Percentiles rank a stretch among this genome's conserved stretches.
Conservation (phyloP, 345 rosid species). For the Streptanthus diversifolius region DNA sequence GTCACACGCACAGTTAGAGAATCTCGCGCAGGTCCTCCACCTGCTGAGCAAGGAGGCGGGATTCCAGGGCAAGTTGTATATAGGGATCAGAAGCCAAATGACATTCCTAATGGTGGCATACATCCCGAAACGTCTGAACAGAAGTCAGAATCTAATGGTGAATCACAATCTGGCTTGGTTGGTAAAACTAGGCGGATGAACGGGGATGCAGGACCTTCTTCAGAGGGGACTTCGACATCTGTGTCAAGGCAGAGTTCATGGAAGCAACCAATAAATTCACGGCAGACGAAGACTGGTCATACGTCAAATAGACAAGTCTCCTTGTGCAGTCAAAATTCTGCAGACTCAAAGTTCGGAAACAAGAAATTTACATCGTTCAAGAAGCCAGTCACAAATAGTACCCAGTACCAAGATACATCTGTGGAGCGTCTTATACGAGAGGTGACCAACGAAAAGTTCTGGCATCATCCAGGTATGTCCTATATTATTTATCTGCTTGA, state of each 20-base stretch:
- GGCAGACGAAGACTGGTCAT: slow-evolving; percentile 50
- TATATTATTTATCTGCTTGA: slow-evolving; percentile 12
- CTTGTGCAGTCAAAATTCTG: slow-evolving; percentile 49
- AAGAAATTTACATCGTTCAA: slow-evolving; percentile 66
- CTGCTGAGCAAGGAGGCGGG: slow-evolving; percentile 57
- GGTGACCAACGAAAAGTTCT: slow-evolving; percentile 88
- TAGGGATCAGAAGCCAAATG: slow-evolving; percentile 66
- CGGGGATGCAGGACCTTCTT: slow-evolving; percentile 51
- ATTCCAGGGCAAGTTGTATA: slow-evolving; percentile 37
- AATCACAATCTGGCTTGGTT: slow-evolving; percentile 44
- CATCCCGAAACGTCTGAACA: slow-evolving; percentile 48
- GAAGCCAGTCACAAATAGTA: slow-evolving; percentile 44
- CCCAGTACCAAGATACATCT: slow-evolving; percentile 86
- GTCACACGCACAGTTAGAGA: slow-evolving; percentile 77
- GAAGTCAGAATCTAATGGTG: slow-evolving; percentile 67
- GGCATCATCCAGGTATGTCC: slow-evolving; percentile 61
- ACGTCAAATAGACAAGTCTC: slow-evolving; percentile 57
- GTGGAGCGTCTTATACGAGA: slow-evolving; percentile 98
- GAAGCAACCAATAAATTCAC: slow-evolving; percentile 67
- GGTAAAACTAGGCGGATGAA: slow-evolving; percentile 59
- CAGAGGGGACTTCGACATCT: slow-evolving; percentile 48
- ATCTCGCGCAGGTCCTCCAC: slow-evolving; percentile 42
- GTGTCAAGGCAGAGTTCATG: slow-evolving; percentile 74
- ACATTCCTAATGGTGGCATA: slow-evolving; percentile 48
- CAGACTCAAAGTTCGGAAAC: slow-evolving; percentile 62